These are phyloP conservation scores for Coniophora puteana DNA, from an alignment of 1,284 basidiomycete genomes.

Conservation along the genomic window DNA sequence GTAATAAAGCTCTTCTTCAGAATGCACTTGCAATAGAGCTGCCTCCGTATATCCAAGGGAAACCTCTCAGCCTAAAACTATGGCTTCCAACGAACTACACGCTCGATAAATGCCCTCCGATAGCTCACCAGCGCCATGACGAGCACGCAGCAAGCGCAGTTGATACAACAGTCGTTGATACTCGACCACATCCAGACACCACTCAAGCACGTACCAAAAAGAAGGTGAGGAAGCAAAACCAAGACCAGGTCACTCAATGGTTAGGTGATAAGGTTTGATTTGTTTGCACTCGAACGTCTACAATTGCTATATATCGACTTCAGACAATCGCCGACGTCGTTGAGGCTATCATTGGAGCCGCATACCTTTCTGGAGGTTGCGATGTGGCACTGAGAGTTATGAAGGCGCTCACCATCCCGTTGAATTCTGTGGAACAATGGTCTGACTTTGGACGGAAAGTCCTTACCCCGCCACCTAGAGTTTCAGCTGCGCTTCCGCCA, in stretches of 20 bases:
- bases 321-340: constrained; percentile 79
- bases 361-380: constrained; percentile 65
- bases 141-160: constrained; percentile 2
- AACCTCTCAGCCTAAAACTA: constrained; percentile 58
- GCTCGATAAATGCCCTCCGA: constrained; percentile 18
- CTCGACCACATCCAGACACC: background rate
- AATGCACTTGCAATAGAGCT: constrained; percentile 55
- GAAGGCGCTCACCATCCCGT: constrained; percentile 59
- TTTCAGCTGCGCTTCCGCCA: constrained; percentile 38
- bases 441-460: constrained; percentile 60
- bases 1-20: constrained; percentile 61
- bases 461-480: constrained; percentile 36
- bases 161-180: constrained; percentile 7
- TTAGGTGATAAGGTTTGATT: constrained; percentile 69
- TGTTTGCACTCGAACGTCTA: constrained; percentile 3
- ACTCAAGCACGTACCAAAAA: background rate
- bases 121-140: too few relatives aligned
- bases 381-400: constrained; percentile 59
- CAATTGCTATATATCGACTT: constrained; percentile 1
- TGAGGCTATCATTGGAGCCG: constrained; percentile 80
- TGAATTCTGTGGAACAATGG: constrained; percentile 62
- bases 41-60: constrained; percentile 68
- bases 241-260: constrained; percentile 48
- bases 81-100: constrained; percentile 59
- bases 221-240: constrained; percentile 37